Percentiles rank a stretch among this genome's conserved stretches.
Evolutionary conservation across 495 filamentous ascomycete genomes (phyloP).

Genomic region (Penicillium parvum): DNA sequence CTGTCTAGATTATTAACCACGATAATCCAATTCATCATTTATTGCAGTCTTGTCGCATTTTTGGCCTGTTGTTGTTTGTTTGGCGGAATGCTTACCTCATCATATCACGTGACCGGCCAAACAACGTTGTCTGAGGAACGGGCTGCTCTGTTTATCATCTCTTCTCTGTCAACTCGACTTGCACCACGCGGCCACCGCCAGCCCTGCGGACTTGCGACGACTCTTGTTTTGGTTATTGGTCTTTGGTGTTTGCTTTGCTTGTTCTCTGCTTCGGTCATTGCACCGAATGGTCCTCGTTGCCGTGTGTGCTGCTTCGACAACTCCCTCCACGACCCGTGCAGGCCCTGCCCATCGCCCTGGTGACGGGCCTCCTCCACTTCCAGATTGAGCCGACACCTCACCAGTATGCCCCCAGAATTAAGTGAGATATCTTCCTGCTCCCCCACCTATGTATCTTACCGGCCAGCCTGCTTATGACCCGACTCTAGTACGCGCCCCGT

Average conservation of each 20-base stretch:
- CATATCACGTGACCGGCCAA: constrained; percentile 25
- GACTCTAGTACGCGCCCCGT: constrained; percentile 22
- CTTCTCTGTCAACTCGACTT: constrained; percentile 21
- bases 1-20: too few species aligned
- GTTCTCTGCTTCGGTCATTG: constrained; percentile 3
- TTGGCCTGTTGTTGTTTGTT: constrained; percentile 10
- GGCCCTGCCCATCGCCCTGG: constrained; percentile 25
- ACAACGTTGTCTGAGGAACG: constrained; percentile 35
- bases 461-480: constrained; percentile 1
- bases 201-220: constrained; percentile 9
- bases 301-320: constrained; percentile 8
- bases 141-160: constrained; percentile 28
- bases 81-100: constrained; percentile 18
- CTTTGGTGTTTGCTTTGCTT: not conserved
- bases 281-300: constrained; percentile 14
- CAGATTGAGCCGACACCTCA: constrained; percentile 7
- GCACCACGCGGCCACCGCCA: constrained; percentile 20
- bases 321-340: constrained; percentile 14
- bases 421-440: constrained; percentile 13
- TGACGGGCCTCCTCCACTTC: constrained; percentile 30
- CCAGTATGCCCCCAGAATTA: constrained; percentile 25
- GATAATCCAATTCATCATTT: too few species aligned
- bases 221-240: not conserved
- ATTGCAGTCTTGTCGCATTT: not conserved
- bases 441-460: not conserved